Base-by-base conservation (phyloP, 805 yeast genomes). In the Candida anglica region DNA sequence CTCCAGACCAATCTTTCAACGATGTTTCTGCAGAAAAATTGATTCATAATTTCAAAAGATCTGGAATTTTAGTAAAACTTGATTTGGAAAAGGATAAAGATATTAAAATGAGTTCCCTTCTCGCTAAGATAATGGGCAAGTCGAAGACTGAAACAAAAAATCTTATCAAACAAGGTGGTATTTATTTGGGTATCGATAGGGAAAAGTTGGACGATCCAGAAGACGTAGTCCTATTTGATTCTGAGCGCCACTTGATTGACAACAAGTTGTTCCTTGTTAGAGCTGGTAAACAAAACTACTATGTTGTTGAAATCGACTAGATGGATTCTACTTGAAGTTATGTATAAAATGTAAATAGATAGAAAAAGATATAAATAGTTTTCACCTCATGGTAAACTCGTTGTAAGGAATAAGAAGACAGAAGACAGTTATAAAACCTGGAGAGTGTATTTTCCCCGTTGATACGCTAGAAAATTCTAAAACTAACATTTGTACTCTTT, bases 271-370 rank as follows among this genome's bases (percentile, higher is more conserved):
- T 91, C 39, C 57, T 87, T 24, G 52, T 89, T 14, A 71, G 94
- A 45, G 56, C 79, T 6, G 98, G 97, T 2, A 91, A 89, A 52
- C 75, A 73, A 30, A 75, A 75, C 39, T 80, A 79, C 49, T 64
- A 69, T 48, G 74, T 81, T 16, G 71, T 78, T n/a, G 72, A 75
- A 38, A 54, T 68, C 18, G 22, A 10, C 7, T 6, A 16, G 11
- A 11, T 11, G 11, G 23, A 21, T 11, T 9, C 9, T 9, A 11
- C 9, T 11, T 21, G 23, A 21, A 11, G 9, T 21, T 21, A 21
- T 11, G 11, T 21, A 11, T 21, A 21, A 9, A 21, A 9, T 9
- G 23, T 11, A 21, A 9, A 21, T n/a, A n/a, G n/a, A n/a, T n/a
- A n/a, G n/a, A n/a, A n/a, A n/a, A n/a, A n/a, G n/a, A n/a, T n/a